phyloP scores from a whole-genome alignment of 75 land plant genomes.

The Chamaecyparis obtusa region DNA sequence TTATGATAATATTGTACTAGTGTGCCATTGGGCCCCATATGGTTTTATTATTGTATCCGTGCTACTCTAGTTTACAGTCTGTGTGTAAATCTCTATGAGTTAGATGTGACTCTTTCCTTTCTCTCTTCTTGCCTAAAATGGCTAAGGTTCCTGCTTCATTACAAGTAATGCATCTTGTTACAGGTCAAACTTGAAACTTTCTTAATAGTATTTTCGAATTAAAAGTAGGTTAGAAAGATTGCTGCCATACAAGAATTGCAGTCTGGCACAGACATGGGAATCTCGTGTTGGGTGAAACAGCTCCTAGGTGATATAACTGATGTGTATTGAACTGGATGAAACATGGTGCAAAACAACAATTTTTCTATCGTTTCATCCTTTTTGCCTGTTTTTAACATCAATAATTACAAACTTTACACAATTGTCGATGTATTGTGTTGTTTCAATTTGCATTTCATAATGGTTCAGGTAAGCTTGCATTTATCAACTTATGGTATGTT shows the following conservation, averaged over 20 bases:
- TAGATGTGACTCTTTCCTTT: background rate
- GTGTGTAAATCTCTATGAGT: background rate
- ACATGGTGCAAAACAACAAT: background rate
- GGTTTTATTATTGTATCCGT: too few species aligned
- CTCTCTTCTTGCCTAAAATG: background rate
- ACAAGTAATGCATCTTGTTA: background rate
- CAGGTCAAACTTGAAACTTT: background rate
- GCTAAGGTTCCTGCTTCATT: background rate
- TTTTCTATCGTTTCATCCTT: background rate
- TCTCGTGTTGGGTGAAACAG: background rate
- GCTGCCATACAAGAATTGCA: background rate
- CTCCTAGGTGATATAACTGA: background rate
- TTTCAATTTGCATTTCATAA: background rate
- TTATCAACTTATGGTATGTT: background rate
- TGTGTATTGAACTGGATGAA: background rate
- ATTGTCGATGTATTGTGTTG: background rate
- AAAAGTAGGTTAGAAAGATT: background rate
- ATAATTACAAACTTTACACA: background rate
- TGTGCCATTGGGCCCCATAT: background rate
- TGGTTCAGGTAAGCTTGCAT: conserved; percentile 4
- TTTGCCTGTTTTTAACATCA: background rate
- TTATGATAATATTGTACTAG: background rate
- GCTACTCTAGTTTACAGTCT: too few species aligned
- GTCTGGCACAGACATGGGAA: background rate
- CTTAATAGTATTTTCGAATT: background rate